These are phyloP conservation scores for Penicillium nucicola DNA, from an alignment of 495 filamentous ascomycete species.

Conservation along the genomic window DNA sequence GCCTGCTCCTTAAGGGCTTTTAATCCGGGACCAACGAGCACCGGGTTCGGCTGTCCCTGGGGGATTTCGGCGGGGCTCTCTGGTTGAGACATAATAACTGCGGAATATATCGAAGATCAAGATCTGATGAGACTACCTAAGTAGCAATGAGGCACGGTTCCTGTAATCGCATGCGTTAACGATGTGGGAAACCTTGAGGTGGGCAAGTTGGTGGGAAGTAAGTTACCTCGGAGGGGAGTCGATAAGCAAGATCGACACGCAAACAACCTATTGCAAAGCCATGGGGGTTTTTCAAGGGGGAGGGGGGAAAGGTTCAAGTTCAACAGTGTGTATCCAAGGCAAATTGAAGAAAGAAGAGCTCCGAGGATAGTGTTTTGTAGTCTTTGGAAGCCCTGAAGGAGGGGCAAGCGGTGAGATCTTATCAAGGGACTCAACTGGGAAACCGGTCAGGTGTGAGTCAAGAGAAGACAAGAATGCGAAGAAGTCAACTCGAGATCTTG, in stretches of 20 bases:
- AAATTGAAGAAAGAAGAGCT: conserved; percentile 18
- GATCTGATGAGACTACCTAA: not conserved
- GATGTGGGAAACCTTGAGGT: conserved; percentile 5
- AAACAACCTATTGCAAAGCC: conserved; percentile 14
- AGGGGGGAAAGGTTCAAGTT: too few relatives aligned
- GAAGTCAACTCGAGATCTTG: not conserved
- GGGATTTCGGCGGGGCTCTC: conserved; percentile 27
- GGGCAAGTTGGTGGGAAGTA: conserved; percentile 6
- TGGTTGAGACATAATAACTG: conserved; percentile 32
- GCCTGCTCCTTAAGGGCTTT: conserved; percentile 32
- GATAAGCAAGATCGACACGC: conserved; percentile 6
- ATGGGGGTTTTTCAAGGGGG: conserved; percentile 19
- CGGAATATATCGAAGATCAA: conserved; percentile 4
- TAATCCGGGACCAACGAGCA: conserved; percentile 33
- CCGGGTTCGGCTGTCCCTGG: conserved; percentile 33
- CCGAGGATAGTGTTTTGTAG: not conserved
- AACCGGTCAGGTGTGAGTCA: not conserved
- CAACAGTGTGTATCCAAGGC: too few relatives aligned
- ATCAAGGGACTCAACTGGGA: conserved; percentile 14
- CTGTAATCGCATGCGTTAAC: conserved; percentile 14
- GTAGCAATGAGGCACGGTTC: conserved; percentile 7
- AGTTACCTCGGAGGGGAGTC: conserved; percentile 23
- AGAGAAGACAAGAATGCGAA: not conserved
- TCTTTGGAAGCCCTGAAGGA: conserved; percentile 2
- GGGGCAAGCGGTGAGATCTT: conserved; percentile 28